phyloP scores from a whole-genome alignment of 2,329 filamentous ascomycete genomes.

The Aspergillus caelatus region DNA sequence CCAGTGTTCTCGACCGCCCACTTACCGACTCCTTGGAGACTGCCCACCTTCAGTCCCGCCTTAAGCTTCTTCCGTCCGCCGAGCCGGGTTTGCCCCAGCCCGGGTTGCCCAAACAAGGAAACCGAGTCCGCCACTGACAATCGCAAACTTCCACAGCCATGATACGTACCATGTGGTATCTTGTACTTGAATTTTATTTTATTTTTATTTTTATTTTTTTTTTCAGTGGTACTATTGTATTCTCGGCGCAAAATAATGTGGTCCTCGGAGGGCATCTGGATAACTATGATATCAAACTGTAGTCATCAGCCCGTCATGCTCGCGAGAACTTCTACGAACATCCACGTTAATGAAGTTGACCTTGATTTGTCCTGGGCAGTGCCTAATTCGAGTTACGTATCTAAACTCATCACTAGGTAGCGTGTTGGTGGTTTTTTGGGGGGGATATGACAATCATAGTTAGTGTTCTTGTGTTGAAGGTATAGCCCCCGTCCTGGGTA shows the following conservation, averaged over 20 bases:
- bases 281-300: conserved; percentile 1
- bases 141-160: conserved; percentile 1
- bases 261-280: not conserved
- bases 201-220: not conserved
- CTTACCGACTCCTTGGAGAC: conserved; percentile 1
- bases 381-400: not conserved
- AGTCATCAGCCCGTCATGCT: conserved; percentile 5
- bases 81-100: conserved; percentile 13
- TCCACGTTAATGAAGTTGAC: not conserved
- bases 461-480: not conserved
- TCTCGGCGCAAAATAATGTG: not conserved
- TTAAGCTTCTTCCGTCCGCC: conserved; percentile 15
- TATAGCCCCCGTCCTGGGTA: not conserved
- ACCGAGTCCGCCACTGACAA: conserved; percentile 9
- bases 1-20: conserved; percentile 11
- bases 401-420: not conserved
- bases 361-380: not conserved
- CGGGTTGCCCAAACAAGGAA: conserved; percentile 21
- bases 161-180: not conserved
- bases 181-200: not conserved
- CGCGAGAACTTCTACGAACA: not conserved
- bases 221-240: not conserved
- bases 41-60: conserved; percentile 1
- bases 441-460: not conserved
- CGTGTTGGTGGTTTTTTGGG: not conserved